These are phyloP conservation scores for Lipomyces yamanashiensis DNA, from an alignment of 805 yeast genomes.

Conservation along the genomic window DNA sequence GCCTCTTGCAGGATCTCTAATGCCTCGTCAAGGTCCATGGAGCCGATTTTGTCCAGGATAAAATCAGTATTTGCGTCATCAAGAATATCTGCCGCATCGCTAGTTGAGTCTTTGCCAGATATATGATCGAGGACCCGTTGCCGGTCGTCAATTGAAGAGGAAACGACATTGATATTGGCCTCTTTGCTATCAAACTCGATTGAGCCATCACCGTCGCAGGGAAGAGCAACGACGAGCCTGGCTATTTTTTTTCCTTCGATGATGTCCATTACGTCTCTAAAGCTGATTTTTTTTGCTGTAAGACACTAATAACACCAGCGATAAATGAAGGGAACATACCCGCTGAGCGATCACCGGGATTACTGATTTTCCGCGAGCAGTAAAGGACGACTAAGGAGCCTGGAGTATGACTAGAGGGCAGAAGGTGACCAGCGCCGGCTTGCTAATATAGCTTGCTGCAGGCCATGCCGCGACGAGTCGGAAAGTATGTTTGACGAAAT, in stretches of 20 bases:
- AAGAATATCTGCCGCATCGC: not conserved
- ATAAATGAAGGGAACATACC: no score
- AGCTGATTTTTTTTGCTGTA: not conserved
- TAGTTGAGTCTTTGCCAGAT: not conserved
- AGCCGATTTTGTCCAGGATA: not conserved
- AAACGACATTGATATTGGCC: no score
- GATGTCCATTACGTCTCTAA: not conserved
- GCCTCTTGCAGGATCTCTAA: conserved; percentile 35
- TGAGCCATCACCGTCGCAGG: not conserved
- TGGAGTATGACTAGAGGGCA: no score
- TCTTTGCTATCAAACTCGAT: not conserved
- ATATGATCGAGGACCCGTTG: not conserved
- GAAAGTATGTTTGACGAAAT: no score
- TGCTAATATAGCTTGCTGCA: no score
- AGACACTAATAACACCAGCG: not conserved
- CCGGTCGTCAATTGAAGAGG: not conserved
- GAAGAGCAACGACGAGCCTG: not conserved
- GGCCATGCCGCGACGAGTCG: no score
- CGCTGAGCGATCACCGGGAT: no score
- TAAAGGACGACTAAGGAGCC: no score
- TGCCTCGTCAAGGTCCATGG: conserved; percentile 46
- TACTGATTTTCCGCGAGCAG: no score
- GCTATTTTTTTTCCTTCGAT: not conserved
- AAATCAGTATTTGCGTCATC: not conserved
- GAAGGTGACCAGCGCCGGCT: no score